Evolutionary conservation across 495 filamentous ascomycete species (phyloP), one percentile per base, ranked within the genome.

Genomic region (Poronia punctata): DNA sequence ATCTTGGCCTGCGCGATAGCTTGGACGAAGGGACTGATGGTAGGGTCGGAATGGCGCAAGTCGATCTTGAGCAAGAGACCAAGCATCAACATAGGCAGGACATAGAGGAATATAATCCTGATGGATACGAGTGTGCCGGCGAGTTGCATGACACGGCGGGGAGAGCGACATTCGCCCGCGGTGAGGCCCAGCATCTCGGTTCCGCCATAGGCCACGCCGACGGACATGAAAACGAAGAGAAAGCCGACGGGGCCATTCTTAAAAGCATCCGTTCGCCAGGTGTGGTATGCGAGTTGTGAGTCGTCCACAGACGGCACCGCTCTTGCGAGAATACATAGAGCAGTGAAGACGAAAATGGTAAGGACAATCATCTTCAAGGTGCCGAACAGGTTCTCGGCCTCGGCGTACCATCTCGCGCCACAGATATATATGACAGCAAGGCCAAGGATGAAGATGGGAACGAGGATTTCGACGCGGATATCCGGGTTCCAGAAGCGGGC

Each of bases 81-180:
- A 16, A 79, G 57, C 36, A 76, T 53, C 43, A 75, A 63, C 38
- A 77, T 61, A 7, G 67, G 67, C 11, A 77, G 48, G 17, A 79
- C 49, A 52, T 88, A 88, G 59, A 90, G 85, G 62, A 88, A 72
- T 25, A 82, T 53, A 48, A 90, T 80, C 33, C 85, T 80, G 59
- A 78, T 84, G 59, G 87, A 86, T 17, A 83, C 82, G 23, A 83
- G 71, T 8, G 75, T 77, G 20, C 81, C 80, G 3, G 85, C 85
- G 26, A 76, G 74, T 27, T 80, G 81, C 45, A 89, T 79, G 32
- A 83, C 83, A 42, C 72, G 75, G 10, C 74, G 65, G 4, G 84
- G 85, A 34, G 80, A 80, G 27, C 76, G 73, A 49, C 83, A 79
- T 55, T 90, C 85, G 23, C 80, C 81, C 6, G 79, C 84, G 0